Evolutionary conservation across 495 filamentous ascomycete species (phyloP), one percentile per base, ranked within the genome.

Genomic region (Aspergillus mulundensis): DNA sequence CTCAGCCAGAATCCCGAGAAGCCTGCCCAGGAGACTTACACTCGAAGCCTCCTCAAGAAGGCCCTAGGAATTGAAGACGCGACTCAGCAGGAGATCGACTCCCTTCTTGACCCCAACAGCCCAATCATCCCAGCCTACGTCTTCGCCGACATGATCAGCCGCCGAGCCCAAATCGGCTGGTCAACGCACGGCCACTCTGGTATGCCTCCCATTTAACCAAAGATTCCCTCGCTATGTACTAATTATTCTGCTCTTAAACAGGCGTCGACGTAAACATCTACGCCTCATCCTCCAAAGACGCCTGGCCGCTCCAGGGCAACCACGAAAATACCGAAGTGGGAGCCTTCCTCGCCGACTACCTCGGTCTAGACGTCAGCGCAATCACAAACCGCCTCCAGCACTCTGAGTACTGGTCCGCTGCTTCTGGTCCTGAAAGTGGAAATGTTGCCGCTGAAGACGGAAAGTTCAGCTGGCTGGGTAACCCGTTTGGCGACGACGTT

Each of bases 301-400:
- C 74, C 25, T 72, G 69, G 66, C 70, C 73, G 1, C 61, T 97
- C 16, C 64, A 79, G 1, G 94, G 94, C 5, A 97, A 97, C 67
- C 85, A 93, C 56, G 94, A 98, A 76, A 98, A 98, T 66, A 98
- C 88, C 4, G 89, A 97, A 12, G 78, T 98, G 4, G 94, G 94
- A 14, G 70, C 77, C 28, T 97, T 95, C 69, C 71, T 98, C 19
- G 73, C 81, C 16, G 75, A 84, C 11, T 98, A 93, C 63, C 80
- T 98, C 1, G 85, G 83, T 45, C 78, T 97, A 15, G 86, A 96
- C 63, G 78, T 96, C 0, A 81, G 87, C 0, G 73, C 75, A 19
- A 81, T 95, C 40, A 96, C 91, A 3, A 78, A 83, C 63, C 82
- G 89, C 67, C 76, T 97, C 39, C 78, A 75, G 40, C 72, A 86